Base-by-base conservation (phyloP, 768 basidiomycete species). In the Albatrellus ellisii region DNA sequence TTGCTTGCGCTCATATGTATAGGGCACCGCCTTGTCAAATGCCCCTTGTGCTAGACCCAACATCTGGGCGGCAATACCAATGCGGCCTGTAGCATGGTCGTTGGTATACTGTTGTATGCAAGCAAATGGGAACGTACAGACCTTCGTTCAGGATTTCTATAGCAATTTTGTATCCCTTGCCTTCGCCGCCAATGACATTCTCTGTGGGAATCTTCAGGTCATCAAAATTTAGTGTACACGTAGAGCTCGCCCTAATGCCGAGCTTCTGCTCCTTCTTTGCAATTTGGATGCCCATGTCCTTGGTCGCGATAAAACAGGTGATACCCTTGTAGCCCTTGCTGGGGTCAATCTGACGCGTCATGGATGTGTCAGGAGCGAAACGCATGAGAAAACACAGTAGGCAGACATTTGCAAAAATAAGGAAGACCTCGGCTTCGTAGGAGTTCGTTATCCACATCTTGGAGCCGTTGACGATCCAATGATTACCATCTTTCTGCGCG, bases 391-490 rank as follows among this genome's bases (percentile, higher is more conserved):
- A 20, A 22, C 21, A 21, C 26, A 26, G 22, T 22, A 42, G n/a
- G 57, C 74, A 45, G 44, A 90, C 88, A 47, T 88, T 99, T 39
- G 95, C 95, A 47, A 99, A 98, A 37, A 98, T 85, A 51, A 94
- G 78, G 67, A 85, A 86, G 29, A 92, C 70, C 35, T 90, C 86
- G 1, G 89, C 90, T 61, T 92, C 89, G 45, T 77, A 72, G 0
- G 90, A 92, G 62, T 97, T 97, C 20, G 91, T 94, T 46, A 97
- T 95, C 91, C 91, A 95, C 91, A 94, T 92, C 68, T 99, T 99
- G 43, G 88, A 87, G n/a, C 95, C 95, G 52, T 90, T 92, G 41
- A 99, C 58, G 24, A 90, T 65, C 73, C 82, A 98, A 58, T 80
- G 59, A 52, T 83, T 76, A 14, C 88, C 90, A 35, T 88, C 80